Conservation (phyloP, 805 yeast genomes). For the Scheffersomyces lignosus region DNA sequence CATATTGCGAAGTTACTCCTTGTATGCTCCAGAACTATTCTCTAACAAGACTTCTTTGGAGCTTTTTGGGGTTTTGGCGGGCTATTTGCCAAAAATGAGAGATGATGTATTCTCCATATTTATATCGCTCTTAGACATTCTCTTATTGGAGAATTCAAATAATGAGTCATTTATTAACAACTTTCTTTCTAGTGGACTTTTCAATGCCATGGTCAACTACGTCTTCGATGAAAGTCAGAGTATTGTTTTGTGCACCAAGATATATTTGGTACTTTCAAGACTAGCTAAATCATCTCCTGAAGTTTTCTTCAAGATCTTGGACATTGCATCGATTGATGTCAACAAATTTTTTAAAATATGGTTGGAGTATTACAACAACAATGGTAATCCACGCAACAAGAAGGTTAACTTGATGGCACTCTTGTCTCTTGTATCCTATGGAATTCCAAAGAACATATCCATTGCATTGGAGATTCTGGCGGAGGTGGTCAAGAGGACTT, state of each 20-base stretch:
- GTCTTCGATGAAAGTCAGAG: constrained; percentile 45
- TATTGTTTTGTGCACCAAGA: constrained; percentile 38
- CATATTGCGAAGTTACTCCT: constrained; percentile 61
- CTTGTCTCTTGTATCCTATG: constrained; percentile 46
- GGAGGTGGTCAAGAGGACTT: constrained; percentile 30
- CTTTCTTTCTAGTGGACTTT: constrained; percentile 45
- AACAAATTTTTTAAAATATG: constrained; percentile 31
- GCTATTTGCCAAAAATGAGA: constrained; percentile 59
- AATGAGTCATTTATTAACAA: constrained; percentile 27
- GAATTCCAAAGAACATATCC: constrained; percentile 20
- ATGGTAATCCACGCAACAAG: constrained; percentile 73
- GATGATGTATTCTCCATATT: constrained; percentile 67
- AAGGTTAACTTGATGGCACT: constrained; percentile 69
- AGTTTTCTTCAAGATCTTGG: constrained; percentile 33
- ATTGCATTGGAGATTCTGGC: constrained; percentile 22
- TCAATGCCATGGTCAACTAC: constrained; percentile 42
- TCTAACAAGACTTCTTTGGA: constrained; percentile 34
- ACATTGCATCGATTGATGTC: constrained; percentile 25
- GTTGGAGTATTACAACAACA: constrained; percentile 44
- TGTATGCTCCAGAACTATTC: constrained; percentile 46
- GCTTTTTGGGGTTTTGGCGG: constrained; percentile 50
- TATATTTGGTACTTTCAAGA: constrained; percentile 38
- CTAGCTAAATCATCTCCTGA: constrained; percentile 34
- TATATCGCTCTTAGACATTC: constrained; percentile 53
- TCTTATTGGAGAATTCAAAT: constrained; percentile 32